Evolutionary conservation across 345 rosid genomes (phyloP).

Genomic region (Eucalyptus marginata): DNA sequence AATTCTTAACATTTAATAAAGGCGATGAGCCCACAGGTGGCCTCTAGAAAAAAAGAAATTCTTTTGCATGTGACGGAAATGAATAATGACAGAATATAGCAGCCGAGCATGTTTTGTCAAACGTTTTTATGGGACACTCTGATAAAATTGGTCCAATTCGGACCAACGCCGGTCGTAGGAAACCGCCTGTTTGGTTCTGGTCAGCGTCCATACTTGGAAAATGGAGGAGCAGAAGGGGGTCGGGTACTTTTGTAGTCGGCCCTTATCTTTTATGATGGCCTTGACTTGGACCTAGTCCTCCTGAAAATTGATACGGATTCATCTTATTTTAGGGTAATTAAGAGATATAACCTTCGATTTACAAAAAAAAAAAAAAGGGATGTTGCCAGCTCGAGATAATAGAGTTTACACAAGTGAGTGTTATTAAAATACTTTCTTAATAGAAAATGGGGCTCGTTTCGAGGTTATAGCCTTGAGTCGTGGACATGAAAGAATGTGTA

Average conservation of each 20-base stretch:
- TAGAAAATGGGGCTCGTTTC: not conserved
- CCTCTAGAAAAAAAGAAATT: not conserved
- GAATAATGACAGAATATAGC: not conserved
- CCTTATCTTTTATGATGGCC: not conserved
- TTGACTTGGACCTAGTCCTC: not conserved
- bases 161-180: not conserved
- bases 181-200: not conserved
- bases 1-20: not conserved
- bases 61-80: not conserved
- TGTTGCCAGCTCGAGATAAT: not conserved
- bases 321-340: not conserved
- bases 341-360: not conserved
- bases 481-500: not conserved
- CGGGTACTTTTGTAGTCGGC: not conserved
- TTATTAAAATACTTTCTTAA: not conserved
- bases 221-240: not conserved
- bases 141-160: not conserved
- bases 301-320: not conserved
- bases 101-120: not conserved
- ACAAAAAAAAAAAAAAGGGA: rapidly evolving
- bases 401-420: not conserved
- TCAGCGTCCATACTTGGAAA: not conserved
- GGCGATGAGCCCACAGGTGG: not conserved
- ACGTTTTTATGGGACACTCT: not conserved
- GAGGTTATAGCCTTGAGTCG: not conserved